phyloP scores from a whole-genome alignment of 164 flowering plant genomes.

The Berberis vulgaris region DNA sequence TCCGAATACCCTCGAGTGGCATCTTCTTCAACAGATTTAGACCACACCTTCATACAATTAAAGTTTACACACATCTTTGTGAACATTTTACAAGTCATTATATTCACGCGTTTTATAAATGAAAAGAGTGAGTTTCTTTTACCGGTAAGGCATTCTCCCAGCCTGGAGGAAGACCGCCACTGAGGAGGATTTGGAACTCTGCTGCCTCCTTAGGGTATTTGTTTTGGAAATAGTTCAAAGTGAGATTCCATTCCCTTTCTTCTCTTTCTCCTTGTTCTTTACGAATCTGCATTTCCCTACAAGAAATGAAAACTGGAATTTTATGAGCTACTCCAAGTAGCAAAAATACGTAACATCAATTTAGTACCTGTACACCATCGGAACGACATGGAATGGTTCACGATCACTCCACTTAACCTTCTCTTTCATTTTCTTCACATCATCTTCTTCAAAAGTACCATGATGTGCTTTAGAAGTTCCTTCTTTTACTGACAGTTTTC shows the following conservation, averaged over 20 bases:
- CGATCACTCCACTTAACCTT: slow-evolving; percentile 39
- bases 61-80: too few relatives aligned
- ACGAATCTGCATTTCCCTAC: slow-evolving; percentile 39
- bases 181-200: slow-evolving; percentile 32
- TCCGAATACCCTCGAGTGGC: slow-evolving; percentile 48
- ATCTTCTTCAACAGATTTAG: slow-evolving; percentile 31
- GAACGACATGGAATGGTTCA: slow-evolving; percentile 39
- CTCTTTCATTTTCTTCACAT: slow-evolving; percentile 29
- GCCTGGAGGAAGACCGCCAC: slow-evolving; percentile 34
- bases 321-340: not conserved
- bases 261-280: slow-evolving; percentile 26
- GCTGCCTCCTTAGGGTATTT: slow-evolving; percentile 37
- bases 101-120: too few relatives aligned
- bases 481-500: slow-evolving; percentile 41
- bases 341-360: not conserved
- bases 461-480: slow-evolving; percentile 54
- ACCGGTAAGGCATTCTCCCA: slow-evolving; percentile 56
- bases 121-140: not conserved
- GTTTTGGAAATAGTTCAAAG: slow-evolving; percentile 19
- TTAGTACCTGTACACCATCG: slow-evolving; percentile 32
- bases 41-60: slow-evolving; percentile 21
- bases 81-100: too few relatives aligned
- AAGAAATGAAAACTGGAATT: not conserved
- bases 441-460: slow-evolving; percentile 39
- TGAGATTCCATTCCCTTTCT: slow-evolving; percentile 39